phyloP scores from a whole-genome alignment of 1,139 yeast genomes.

The Lodderomyces parapsilosis region DNA sequence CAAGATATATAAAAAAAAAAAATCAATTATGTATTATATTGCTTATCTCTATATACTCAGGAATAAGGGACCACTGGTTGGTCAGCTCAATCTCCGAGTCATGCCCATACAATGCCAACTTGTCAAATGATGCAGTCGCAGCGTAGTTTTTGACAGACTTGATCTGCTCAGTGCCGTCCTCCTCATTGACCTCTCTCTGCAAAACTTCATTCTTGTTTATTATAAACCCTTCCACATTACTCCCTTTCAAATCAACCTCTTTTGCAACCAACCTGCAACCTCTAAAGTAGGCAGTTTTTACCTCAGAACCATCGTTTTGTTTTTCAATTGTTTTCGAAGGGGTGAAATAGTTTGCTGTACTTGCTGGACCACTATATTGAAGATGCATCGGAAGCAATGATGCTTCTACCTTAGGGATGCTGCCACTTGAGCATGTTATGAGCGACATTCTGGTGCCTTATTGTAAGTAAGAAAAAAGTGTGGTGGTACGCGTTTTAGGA shows the following conservation, averaged over 20 bases:
- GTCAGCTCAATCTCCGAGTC: constrained; percentile 31
- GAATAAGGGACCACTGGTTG: constrained; percentile 34
- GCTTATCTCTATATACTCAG: constrained; percentile 35
- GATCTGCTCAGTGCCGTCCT: constrained; percentile 19
- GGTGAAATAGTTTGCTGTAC: constrained; percentile 36
- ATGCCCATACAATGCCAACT: constrained; percentile 38
- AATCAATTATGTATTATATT: constrained; percentile 27
- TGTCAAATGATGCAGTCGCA: constrained; percentile 32
- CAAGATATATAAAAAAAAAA: neutral
- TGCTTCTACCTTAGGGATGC: constrained; percentile 16
- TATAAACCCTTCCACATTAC: constrained; percentile 28
- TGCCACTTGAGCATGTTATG: neutral
- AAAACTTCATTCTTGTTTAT: constrained; percentile 32
- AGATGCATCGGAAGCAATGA: constrained; percentile 42
- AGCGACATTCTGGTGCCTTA: neutral
- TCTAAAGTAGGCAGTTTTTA: constrained; percentile 33
- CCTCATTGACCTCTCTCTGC: constrained; percentile 15
- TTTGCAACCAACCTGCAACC: constrained; percentile 40
- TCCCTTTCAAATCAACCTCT: constrained; percentile 18
- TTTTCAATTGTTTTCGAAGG: constrained; percentile 29
- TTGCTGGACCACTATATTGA: constrained; percentile 39
- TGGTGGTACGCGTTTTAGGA: neutral
- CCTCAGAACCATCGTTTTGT: constrained; percentile 14
- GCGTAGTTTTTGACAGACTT: constrained; percentile 27
- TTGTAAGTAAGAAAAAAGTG: neutral